These are phyloP conservation scores for Pleoardoris graminearum DNA, from an alignment of 2,329 filamentous ascomycete genomes.

Conservation along the genomic window DNA sequence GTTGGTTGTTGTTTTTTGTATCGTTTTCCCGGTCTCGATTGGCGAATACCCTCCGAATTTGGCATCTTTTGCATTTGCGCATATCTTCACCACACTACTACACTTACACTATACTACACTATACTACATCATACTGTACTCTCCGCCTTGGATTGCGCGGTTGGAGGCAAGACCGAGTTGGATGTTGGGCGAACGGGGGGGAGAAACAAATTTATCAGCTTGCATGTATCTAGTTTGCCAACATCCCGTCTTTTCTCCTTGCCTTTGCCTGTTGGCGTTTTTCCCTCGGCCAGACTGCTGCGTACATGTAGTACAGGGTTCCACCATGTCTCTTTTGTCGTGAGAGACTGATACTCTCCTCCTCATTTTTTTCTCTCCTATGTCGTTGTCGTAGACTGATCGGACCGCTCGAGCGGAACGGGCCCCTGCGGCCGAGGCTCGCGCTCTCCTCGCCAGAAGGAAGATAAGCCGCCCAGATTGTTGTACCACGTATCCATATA, in stretches of 20 bases:
- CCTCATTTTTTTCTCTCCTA: constrained; percentile 3
- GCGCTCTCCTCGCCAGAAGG: no score
- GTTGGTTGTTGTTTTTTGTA: constrained; percentile 13
- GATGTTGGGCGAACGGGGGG: constrained; percentile 4
- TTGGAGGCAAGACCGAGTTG: constrained; percentile 1
- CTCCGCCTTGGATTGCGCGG: constrained; percentile 2
- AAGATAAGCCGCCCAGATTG: constrained; percentile 7
- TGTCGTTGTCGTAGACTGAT: background rate
- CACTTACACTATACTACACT: no score
- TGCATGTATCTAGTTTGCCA: constrained; percentile 9
- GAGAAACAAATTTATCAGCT: background rate
- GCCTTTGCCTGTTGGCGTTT: background rate
- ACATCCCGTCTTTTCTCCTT: background rate
- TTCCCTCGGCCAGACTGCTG: background rate
- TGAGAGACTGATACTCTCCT: no score
- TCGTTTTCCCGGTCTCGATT: constrained; percentile 30
- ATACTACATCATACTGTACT: constrained; percentile 1
- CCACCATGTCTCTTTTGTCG: no score
- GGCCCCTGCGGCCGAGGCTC: no score
- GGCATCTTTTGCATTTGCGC: constrained; percentile 34
- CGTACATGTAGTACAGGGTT: background rate
- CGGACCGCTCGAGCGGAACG: no score
- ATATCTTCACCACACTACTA: constrained; percentile 22
- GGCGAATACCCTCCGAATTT: constrained; percentile 34
- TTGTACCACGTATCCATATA: constrained; percentile 11